These are phyloP conservation scores for Coleophoma eucalyptorum DNA, from an alignment of 2,329 filamentous ascomycete species.

Conservation along the genomic window DNA sequence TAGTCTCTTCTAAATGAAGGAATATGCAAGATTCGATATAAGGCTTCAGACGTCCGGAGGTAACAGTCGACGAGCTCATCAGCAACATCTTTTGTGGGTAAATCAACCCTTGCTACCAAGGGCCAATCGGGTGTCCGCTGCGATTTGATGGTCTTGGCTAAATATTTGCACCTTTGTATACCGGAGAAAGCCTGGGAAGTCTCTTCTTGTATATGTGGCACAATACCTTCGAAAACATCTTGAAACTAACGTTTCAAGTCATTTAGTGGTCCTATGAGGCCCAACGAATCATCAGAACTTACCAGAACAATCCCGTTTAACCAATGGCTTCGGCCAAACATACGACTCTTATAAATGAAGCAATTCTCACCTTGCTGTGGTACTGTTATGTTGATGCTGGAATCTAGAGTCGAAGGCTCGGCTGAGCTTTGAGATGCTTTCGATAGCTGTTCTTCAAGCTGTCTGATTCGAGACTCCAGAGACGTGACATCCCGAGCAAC, in stretches of 20 bases:
- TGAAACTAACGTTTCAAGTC: conserved; percentile 29
- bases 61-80: conserved; percentile 46
- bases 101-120: conserved; percentile 30
- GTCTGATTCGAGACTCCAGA: conserved; percentile 33
- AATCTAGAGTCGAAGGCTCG: conserved; percentile 14
- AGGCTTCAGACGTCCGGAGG: conserved; percentile 40
- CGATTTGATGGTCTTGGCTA: conserved; percentile 49
- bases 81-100: conserved; percentile 43
- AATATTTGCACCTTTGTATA: conserved; percentile 46
- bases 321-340: conserved; percentile 56
- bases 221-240: conserved; percentile 40
- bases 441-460: conserved; percentile 40
- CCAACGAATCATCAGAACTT: conserved; percentile 19
- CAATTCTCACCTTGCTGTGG: conserved; percentile 38
- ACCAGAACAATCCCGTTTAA: conserved; percentile 45
- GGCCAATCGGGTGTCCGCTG: conserved; percentile 45
- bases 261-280: conserved; percentile 14
- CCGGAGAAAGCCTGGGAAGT: conserved; percentile 29
- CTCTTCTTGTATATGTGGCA: conserved; percentile 33
- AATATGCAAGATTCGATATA: conserved; percentile 47
- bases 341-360: conserved; percentile 45
- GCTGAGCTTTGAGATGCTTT: conserved; percentile 17
- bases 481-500: conserved; percentile 30
- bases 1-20: conserved; percentile 46
- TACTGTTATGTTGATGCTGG: conserved; percentile 31